These are phyloP conservation scores for Gloeopeniophorella convolvens DNA, from an alignment of 768 basidiomycete species.

Conservation along the genomic window DNA sequence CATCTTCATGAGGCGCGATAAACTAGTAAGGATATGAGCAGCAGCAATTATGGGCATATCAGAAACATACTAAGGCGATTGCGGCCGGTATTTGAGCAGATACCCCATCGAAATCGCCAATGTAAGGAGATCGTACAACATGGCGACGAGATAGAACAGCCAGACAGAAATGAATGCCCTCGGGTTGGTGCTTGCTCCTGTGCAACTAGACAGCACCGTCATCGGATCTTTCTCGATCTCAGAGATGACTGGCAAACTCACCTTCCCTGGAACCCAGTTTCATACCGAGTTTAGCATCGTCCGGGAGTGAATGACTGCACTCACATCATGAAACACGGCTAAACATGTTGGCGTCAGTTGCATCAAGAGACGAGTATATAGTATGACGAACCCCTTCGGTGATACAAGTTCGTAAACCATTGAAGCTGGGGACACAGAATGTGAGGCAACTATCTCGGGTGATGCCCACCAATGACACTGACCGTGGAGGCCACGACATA, in stretches of 20 bases:
- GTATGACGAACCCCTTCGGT: constrained; percentile 39
- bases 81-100: constrained; percentile 41
- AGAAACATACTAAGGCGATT: constrained; percentile 27
- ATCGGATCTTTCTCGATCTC: background rate
- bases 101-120: constrained; percentile 44
- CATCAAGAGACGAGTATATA: background rate
- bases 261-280: constrained; percentile 28
- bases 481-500: constrained; percentile 43
- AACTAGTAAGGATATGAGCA: constrained; percentile 7
- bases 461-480: constrained; percentile 26
- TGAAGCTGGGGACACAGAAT: constrained; percentile 33
- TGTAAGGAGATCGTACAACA: constrained; percentile 49
- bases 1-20: constrained; percentile 24
- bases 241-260: constrained; percentile 18
- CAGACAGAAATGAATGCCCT: constrained; percentile 36
- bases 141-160: constrained; percentile 52
- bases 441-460: too few species aligned
- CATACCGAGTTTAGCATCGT: background rate
- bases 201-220: constrained; percentile 38
- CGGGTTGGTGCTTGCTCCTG: constrained; percentile 27
- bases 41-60: background rate
- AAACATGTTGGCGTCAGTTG: constrained; percentile 14
- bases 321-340: background rate
- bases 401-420: constrained; percentile 49
- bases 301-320: background rate